Percentiles rank a stretch among this genome's conserved stretches.
These are phyloP conservation scores for Boletus rubescentipes DNA, from an alignment of 768 basidiomycete genomes.

Conservation along the genomic window DNA sequence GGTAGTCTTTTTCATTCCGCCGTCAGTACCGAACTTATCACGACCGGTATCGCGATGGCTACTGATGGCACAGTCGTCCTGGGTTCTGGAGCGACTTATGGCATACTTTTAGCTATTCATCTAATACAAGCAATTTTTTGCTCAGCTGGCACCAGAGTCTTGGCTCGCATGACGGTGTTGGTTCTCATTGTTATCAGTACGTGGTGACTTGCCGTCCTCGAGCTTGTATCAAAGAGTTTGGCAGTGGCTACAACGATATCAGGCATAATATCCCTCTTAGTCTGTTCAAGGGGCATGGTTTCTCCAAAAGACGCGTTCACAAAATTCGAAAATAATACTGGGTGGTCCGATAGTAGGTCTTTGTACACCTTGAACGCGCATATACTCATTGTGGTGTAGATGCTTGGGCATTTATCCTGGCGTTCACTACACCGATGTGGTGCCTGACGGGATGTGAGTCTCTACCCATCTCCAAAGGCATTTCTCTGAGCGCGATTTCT, in stretches of 20 bases:
- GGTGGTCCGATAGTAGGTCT: slow-evolving; percentile 21
- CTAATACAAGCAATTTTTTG: slow-evolving; percentile 20
- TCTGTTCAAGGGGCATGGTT: slow-evolving; percentile 17
- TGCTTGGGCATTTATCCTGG: slow-evolving; percentile 25
- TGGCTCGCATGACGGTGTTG: slow-evolving; percentile 24
- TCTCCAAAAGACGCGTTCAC: slow-evolving; percentile 21
- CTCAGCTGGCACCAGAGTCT: slow-evolving; percentile 20
- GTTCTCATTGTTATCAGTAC: slow-evolving; percentile 11
- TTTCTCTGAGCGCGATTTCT: neutral
- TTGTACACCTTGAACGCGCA: neutral
- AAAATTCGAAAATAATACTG: slow-evolving; percentile 28
- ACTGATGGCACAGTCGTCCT: slow-evolving; percentile 23
- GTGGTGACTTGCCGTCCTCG: neutral
- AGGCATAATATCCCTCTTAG: slow-evolving; percentile 15
- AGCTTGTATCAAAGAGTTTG: neutral
- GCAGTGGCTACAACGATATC: slow-evolving; percentile 15
- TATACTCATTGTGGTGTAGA: neutral
- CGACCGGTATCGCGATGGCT: slow-evolving; percentile 22
- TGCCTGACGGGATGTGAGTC: slow-evolving; percentile 15
- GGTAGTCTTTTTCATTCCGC: neutral
- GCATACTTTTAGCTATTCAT: slow-evolving; percentile 21
- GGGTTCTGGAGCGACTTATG: slow-evolving; percentile 19
- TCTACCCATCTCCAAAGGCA: neutral
- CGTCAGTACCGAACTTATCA: slow-evolving; percentile 18
- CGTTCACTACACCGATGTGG: slow-evolving; percentile 30